Percentiles rank a stretch among this genome's conserved stretches.
These are phyloP conservation scores for Acacia confusa DNA, from an alignment of 306 rosid genomes.

Conservation along the genomic window DNA sequence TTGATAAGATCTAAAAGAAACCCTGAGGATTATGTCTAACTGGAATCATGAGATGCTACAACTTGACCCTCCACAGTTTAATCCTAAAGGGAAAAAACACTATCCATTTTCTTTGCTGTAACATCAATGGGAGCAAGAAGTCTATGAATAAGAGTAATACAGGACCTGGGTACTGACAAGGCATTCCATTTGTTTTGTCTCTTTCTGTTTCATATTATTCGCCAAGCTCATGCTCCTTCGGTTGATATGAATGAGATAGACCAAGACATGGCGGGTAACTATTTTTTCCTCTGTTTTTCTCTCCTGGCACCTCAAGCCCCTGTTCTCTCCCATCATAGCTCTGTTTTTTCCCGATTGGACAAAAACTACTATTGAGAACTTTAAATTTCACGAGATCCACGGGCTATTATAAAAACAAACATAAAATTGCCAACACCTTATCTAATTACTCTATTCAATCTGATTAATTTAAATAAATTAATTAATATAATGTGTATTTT, in stretches of 20 bases:
- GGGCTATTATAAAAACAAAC: too few species aligned
- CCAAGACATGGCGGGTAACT: background rate
- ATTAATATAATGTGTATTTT: too few species aligned
- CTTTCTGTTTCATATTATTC: background rate
- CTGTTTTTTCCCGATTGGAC: background rate
- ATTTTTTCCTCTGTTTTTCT: background rate
- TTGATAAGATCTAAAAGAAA: background rate
- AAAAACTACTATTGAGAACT: too few species aligned
- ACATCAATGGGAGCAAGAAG: background rate
- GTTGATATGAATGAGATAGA: background rate
- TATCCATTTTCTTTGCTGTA: background rate
- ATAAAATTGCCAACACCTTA: too few species aligned
- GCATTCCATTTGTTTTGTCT: background rate
- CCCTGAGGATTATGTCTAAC: background rate
- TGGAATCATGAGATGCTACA: background rate
- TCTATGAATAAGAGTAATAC: background rate
- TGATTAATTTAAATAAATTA: too few species aligned
- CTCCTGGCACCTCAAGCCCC: too few species aligned
- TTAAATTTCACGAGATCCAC: too few species aligned
- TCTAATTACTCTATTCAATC: too few species aligned
- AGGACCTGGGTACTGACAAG: background rate
- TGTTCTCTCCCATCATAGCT: too few species aligned
- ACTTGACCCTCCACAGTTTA: background rate
- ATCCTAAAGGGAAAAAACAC: background rate
- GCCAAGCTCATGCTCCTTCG: background rate